Conservation (phyloP, 768 basidiomycete species). For the Gautieria morchelliformis region DNA sequence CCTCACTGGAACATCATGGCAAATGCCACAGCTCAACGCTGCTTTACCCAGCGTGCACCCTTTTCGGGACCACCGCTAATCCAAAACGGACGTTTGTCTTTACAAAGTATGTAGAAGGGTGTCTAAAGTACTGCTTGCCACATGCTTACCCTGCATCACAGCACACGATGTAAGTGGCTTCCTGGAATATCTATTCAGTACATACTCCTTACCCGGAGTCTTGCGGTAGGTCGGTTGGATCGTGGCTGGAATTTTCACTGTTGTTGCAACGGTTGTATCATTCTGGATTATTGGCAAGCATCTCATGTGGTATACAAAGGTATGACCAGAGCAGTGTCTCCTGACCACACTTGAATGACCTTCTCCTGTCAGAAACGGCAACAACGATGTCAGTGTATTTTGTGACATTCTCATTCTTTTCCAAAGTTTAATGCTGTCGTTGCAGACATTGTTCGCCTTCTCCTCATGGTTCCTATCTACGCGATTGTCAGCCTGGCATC, state of each 20-base stretch:
- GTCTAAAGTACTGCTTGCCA: neutral
- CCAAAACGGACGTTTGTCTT: conserved; percentile 48
- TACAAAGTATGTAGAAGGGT: conserved; percentile 37
- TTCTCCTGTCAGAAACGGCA: conserved; percentile 44
- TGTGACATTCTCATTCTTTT: neutral
- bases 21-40: conserved; percentile 9
- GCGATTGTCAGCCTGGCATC: conserved; percentile 57
- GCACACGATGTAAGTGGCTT: conserved; percentile 44
- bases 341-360: neutral
- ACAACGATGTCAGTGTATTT: conserved; percentile 44
- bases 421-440: neutral
- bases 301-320: conserved; percentile 61
- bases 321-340: conserved; percentile 22
- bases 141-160: conserved; percentile 14
- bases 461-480: conserved; percentile 76
- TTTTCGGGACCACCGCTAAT: conserved; percentile 44
- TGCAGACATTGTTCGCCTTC: conserved; percentile 59
- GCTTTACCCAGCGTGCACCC: conserved; percentile 33
- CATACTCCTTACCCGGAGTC: neutral
- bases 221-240: conserved; percentile 56
- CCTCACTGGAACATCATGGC: neutral
- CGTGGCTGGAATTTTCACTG: conserved; percentile 47
- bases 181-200: neutral
- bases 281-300: conserved; percentile 72
- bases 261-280: conserved; percentile 46